Evolutionary conservation across 1,284 basidiomycete species (phyloP).

Genomic region (Tylopilus sp.): DNA sequence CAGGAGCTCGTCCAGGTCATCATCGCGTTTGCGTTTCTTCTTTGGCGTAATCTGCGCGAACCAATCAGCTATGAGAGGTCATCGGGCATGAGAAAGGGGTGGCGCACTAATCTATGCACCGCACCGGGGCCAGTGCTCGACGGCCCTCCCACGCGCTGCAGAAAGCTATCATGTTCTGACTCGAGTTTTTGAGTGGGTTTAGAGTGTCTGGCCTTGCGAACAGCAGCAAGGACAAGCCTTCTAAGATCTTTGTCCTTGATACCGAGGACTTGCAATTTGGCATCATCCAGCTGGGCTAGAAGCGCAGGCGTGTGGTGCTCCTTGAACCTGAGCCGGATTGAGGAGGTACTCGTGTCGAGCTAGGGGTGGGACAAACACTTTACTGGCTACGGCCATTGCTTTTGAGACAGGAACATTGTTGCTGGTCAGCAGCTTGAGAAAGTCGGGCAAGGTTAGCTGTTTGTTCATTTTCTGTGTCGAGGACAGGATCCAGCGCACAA

Average conservation of each 20-base stretch:
- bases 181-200: slow-evolving; percentile 16
- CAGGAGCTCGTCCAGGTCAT: slow-evolving; percentile 58
- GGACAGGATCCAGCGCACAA: neutral
- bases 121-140: slow-evolving; percentile 9
- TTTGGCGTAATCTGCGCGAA: slow-evolving; percentile 40
- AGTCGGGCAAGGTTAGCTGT: slow-evolving; percentile 66
- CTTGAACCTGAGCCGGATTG: slow-evolving; percentile 58
- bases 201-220: slow-evolving; percentile 62
- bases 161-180: neutral
- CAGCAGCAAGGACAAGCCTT: slow-evolving; percentile 56
- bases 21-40: slow-evolving; percentile 52
- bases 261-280: slow-evolving; percentile 54
- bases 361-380: slow-evolving; percentile 56
- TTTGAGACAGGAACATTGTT: slow-evolving; percentile 63
- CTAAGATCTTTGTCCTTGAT: slow-evolving; percentile 69
- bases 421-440: slow-evolving; percentile 67
- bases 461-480: no score
- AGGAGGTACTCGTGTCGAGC: slow-evolving; percentile 1
- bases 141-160: slow-evolving; percentile 3
- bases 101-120: slow-evolving; percentile 25
- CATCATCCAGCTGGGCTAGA: slow-evolving; percentile 56
- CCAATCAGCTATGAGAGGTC: slow-evolving; percentile 5
- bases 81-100: slow-evolving; percentile 18
- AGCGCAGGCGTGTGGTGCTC: slow-evolving; percentile 60
- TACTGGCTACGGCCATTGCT: slow-evolving; percentile 74